phyloP scores from a whole-genome alignment of 257 asterid genomes.

The Echites panduratus region DNA sequence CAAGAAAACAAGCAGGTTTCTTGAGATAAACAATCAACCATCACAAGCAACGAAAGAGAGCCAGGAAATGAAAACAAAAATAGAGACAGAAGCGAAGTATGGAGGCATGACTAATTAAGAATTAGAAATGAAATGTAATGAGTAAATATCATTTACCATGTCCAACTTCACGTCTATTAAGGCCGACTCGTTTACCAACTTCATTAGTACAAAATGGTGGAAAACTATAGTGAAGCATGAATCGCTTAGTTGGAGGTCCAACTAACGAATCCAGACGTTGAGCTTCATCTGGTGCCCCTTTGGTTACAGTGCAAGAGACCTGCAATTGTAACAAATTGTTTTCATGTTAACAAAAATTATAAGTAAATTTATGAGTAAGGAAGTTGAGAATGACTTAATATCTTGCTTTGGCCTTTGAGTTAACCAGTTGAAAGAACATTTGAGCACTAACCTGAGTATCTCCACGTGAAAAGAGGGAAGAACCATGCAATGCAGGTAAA shows the following conservation, averaged over 20 bases:
- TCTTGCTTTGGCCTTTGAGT: neutral
- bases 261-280: slow-evolving; percentile 78
- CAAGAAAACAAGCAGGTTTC: slow-evolving; percentile 7
- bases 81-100: neutral
- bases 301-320: slow-evolving; percentile 97
- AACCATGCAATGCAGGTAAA: slow-evolving; percentile 79
- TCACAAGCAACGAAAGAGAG: neutral
- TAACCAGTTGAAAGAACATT: slow-evolving; percentile 7
- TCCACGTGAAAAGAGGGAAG: slow-evolving; percentile 84
- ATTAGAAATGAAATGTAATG: slow-evolving; percentile 6
- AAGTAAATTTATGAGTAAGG: slow-evolving; percentile 4
- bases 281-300: slow-evolving; percentile 98
- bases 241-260: slow-evolving; percentile 90
- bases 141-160: slow-evolving; percentile 57
- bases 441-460: slow-evolving; percentile 76
- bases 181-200: slow-evolving; percentile 87
- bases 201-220: slow-evolving; percentile 95
- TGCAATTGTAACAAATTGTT: slow-evolving; percentile 24
- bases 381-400: neutral
- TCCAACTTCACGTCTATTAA: slow-evolving; percentile 96
- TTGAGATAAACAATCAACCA: neutral
- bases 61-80: neutral
- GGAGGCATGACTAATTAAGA: neutral
- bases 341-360: neutral
- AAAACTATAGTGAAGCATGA: slow-evolving; percentile 96